phyloP scores from a whole-genome alignment of 108 stramenopile species.

The Nannochloropsis oceanica region DNA sequence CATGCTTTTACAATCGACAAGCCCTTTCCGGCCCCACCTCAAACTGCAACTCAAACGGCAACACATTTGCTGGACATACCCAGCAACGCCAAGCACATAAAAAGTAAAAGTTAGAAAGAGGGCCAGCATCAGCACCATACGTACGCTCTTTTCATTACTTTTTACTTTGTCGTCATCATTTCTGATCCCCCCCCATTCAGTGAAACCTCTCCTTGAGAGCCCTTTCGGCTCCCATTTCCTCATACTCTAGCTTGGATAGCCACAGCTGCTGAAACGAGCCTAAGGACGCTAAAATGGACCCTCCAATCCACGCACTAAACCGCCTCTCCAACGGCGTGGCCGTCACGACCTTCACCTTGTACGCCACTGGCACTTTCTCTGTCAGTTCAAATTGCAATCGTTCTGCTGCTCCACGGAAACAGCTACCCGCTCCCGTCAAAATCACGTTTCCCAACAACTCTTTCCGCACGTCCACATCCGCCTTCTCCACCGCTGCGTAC shows the following conservation, averaged over 20 bases:
- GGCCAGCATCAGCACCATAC: too few species aligned
- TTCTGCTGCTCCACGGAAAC: slow-evolving; percentile 18
- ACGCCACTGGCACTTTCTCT: background rate
- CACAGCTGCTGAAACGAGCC: slow-evolving; percentile 47
- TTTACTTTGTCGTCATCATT: too few species aligned
- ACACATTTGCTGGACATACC: too few species aligned
- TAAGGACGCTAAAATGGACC: slow-evolving; percentile 37
- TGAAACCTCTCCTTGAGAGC: slow-evolving; percentile 2
- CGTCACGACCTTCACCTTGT: slow-evolving; percentile 28
- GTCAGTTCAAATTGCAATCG: slow-evolving; percentile 20
- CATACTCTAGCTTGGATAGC: slow-evolving; percentile 33
- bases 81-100: too few species aligned
- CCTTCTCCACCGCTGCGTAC: slow-evolving; percentile 16
- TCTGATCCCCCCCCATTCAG: background rate
- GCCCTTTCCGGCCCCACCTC: too few species aligned
- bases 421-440: slow-evolving; percentile 28
- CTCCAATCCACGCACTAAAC: slow-evolving; percentile 39
- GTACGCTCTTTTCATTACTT: too few species aligned
- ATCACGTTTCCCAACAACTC: slow-evolving; percentile 37
- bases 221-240: slow-evolving; percentile 11
- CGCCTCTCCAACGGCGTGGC: slow-evolving; percentile 24
- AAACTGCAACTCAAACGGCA: too few species aligned
- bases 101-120: too few species aligned
- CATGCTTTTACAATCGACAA: too few species aligned
- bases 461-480: slow-evolving; percentile 36